Conservation (phyloP, 2,329 filamentous ascomycete genomes). For the Cryphonectria nitschkei region DNA sequence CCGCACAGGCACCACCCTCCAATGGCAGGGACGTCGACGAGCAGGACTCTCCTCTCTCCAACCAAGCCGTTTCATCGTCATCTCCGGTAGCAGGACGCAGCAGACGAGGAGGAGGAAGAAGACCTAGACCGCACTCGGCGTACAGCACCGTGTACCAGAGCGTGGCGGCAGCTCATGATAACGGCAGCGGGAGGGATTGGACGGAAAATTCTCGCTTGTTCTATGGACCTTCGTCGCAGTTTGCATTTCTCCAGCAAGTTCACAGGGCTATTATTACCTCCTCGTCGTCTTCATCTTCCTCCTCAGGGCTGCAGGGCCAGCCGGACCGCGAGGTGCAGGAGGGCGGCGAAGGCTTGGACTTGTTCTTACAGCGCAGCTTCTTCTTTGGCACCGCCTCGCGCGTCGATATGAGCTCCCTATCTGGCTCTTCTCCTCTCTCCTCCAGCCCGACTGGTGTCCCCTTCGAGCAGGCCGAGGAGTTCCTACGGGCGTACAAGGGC, state of each 20-base stretch:
- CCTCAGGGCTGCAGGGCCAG: conserved; percentile 21
- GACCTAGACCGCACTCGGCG: conserved; percentile 16
- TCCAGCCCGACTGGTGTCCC: conserved; percentile 22
- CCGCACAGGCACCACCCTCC: neutral
- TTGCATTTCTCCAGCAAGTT: conserved; percentile 38
- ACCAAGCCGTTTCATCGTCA: neutral
- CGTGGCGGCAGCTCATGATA: conserved; percentile 26
- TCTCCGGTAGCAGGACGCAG: neutral
- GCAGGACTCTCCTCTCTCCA: conserved; percentile 1
- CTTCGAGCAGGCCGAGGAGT: conserved; percentile 29
- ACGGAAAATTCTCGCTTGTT: conserved; percentile 25
- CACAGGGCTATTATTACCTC: conserved; percentile 35
- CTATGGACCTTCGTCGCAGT: conserved; percentile 30
- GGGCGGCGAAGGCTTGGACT: conserved; percentile 35
- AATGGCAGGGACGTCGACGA: neutral
- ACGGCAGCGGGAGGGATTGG: conserved; percentile 16
- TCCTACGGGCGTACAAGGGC: conserved; percentile 31
- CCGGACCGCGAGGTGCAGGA: conserved; percentile 33
- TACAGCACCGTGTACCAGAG: conserved; percentile 26
- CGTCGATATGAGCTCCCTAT: conserved; percentile 26
- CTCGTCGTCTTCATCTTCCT: conserved; percentile 27
- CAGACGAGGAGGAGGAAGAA: conserved; percentile 9
- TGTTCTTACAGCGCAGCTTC: conserved; percentile 38
- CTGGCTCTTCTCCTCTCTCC: conserved; percentile 12
- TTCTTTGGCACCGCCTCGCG: conserved; percentile 38